Evolutionary conservation across 192 early-diverging fungal genomes (phyloP).

Genomic region (Mortierella alpina): DNA sequence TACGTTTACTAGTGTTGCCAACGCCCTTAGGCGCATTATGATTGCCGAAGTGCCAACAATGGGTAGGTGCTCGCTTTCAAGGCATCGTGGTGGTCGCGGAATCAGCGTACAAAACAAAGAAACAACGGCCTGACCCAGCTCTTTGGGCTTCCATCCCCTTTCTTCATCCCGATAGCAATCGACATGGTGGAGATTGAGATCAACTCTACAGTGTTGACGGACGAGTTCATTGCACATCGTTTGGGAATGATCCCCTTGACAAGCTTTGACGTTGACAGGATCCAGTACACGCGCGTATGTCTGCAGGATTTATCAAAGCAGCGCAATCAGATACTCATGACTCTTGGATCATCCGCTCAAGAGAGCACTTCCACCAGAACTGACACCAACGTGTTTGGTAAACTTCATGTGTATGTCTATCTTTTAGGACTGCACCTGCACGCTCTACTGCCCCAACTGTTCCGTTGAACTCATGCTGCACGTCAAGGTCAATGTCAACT

Average conservation of each 20-base stretch:
- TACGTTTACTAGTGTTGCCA: conserved; percentile 76
- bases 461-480: conserved; percentile 90
- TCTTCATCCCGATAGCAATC: conserved; percentile 71
- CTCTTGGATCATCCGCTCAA: not conserved
- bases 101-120: not conserved
- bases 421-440: conserved; percentile 75
- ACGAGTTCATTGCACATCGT: conserved; percentile 96
- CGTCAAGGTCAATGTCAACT: conserved; percentile 81
- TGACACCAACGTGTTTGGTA: too few relatives aligned
- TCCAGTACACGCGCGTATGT: conserved; percentile 82
- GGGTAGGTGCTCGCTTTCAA: conserved; percentile 46
- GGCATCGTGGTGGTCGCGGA: not conserved
- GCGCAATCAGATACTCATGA: not conserved
- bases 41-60: conserved; percentile 98
- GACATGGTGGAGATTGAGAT: conserved; percentile 95
- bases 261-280: conserved; percentile 79
- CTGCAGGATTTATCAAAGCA: too few relatives aligned
- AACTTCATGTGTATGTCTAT: too few relatives aligned
- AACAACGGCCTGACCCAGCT: not conserved
- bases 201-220: conserved; percentile 93
- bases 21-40: conserved; percentile 94
- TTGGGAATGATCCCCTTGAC: conserved; percentile 93
- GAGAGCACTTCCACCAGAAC: too few relatives aligned
- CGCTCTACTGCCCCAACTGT: conserved; percentile 88
- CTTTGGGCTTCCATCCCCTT: not conserved